These are phyloP conservation scores for Rossbeevera mucosa DNA, from an alignment of 768 basidiomycete genomes.

Conservation along the genomic window DNA sequence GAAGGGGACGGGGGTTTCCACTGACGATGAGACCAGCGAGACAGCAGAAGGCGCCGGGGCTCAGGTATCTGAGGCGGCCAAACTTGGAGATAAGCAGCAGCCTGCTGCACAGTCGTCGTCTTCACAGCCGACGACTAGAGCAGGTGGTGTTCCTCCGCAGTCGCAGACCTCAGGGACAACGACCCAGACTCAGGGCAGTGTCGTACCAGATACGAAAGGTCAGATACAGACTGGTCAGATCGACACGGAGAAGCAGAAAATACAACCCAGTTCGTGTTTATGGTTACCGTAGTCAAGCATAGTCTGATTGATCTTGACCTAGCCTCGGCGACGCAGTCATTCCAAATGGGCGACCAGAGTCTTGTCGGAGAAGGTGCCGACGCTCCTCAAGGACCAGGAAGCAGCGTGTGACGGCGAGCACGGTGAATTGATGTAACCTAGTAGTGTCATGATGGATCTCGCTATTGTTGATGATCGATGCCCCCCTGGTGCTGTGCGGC, in stretches of 20 bases:
- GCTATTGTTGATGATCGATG: too few species aligned
- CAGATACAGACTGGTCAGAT: background rate
- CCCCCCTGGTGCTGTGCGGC: too few species aligned
- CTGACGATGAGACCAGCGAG: background rate
- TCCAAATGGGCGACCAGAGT: background rate
- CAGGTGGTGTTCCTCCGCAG: background rate
- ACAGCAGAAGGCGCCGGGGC: background rate
- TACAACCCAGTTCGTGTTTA: background rate
- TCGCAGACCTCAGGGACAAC: background rate
- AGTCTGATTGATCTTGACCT: background rate
- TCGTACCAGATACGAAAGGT: background rate
- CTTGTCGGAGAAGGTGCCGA: constrained; percentile 1
- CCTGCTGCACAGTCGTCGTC: background rate
- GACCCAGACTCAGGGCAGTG: background rate
- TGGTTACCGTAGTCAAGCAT: too few species aligned
- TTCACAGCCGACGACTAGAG: background rate
- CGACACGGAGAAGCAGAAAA: background rate
- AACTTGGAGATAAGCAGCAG: background rate
- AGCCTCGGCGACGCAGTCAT: background rate
- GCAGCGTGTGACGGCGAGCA: background rate
- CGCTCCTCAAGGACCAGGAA: constrained; percentile 4
- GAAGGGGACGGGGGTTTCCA: constrained; percentile 11
- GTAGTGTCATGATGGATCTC: too few species aligned
- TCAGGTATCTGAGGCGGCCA: background rate
- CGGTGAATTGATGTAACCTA: background rate